Evolutionary conservation across 495 filamentous ascomycete species (phyloP).

Genomic region (Hypoxylon rickii): DNA sequence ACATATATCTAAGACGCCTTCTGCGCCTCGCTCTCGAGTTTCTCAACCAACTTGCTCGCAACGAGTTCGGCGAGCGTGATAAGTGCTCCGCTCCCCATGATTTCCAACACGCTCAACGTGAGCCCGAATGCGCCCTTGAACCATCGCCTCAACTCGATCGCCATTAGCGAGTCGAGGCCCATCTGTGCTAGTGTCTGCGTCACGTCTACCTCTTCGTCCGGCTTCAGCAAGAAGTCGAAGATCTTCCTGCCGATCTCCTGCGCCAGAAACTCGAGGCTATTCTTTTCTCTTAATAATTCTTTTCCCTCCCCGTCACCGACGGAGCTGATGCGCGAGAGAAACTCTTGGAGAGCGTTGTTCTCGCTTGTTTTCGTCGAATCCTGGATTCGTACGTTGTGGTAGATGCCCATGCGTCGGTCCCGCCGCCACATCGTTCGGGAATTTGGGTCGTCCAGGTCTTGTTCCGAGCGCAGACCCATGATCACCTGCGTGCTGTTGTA

Average conservation of each 20-base stretch:
- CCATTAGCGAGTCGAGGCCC: constrained; percentile 47
- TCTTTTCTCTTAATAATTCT: constrained; percentile 23
- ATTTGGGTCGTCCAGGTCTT: constrained; percentile 38
- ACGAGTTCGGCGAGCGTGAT: constrained; percentile 36
- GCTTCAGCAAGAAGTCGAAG: constrained; percentile 38
- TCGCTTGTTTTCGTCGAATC: constrained; percentile 7
- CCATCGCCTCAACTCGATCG: constrained; percentile 46
- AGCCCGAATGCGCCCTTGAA: constrained; percentile 36
- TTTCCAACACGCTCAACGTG: constrained; percentile 44
- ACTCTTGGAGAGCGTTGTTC: constrained; percentile 29
- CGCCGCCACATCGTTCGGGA: constrained; percentile 40
- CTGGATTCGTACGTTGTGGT: constrained; percentile 37
- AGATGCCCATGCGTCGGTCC: constrained; percentile 45
- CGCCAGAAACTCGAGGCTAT: constrained; percentile 35
- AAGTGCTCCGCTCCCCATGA: constrained; percentile 40
- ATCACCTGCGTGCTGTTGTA: constrained; percentile 35
- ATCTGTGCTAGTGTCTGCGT: constrained; percentile 35
- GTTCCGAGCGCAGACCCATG: constrained; percentile 42
- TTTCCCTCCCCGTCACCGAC: constrained; percentile 2
- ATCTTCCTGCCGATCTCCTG: constrained; percentile 42
- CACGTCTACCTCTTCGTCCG: constrained; percentile 39
- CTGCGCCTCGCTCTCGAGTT: constrained; percentile 13
- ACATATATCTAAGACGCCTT: constrained; percentile 7
- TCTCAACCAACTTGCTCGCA: constrained; percentile 22
- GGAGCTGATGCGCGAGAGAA: constrained; percentile 23